Conservation (phyloP, 1,139 yeast genomes). For the Geotrichum reessii region DNA sequence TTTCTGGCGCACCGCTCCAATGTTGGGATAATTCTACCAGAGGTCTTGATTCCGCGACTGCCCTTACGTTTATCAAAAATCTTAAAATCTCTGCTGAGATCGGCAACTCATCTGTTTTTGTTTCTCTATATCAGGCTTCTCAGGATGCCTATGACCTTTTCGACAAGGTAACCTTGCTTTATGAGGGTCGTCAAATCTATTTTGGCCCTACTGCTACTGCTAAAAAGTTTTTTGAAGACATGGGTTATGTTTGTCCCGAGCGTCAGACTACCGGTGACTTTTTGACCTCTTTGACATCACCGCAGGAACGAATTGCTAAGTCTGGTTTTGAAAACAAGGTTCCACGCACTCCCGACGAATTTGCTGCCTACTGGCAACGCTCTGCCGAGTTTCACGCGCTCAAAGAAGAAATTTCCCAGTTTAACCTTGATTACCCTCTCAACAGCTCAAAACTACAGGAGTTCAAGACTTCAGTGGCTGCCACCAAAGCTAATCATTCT, state of each 20-base stretch:
- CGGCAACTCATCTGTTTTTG: conserved; percentile 55
- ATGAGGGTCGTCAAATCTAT: conserved; percentile 72
- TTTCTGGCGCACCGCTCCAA: conserved; percentile 56
- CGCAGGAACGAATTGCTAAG: conserved; percentile 55
- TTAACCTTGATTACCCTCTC: conserved; percentile 26
- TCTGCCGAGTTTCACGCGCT: conserved; percentile 47
- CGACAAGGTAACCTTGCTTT: conserved; percentile 66
- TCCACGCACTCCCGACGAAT: conserved; percentile 65
- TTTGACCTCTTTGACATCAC: conserved; percentile 71
- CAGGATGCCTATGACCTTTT: conserved; percentile 71
- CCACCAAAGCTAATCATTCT: conserved; percentile 53
- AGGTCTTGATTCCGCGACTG: conserved; percentile 71
- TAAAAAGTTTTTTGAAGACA: conserved; percentile 50
- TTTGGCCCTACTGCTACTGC: conserved; percentile 63
- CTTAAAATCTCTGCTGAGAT: conserved; percentile 58
- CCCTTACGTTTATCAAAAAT: conserved; percentile 66
- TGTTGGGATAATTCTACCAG: conserved; percentile 76
- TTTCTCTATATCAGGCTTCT: conserved; percentile 78
- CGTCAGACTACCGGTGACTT: conserved; percentile 83
- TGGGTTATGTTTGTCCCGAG: conserved; percentile 68
- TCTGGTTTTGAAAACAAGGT: conserved; percentile 56
- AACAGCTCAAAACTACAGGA: conserved; percentile 31
- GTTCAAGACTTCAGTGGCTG: conserved; percentile 39
- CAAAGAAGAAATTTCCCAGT: conserved; percentile 40
- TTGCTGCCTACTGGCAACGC: conserved; percentile 56